These are phyloP conservation scores for Cytospora piceicola DNA, from an alignment of 2,329 filamentous ascomycete genomes.

Conservation along the genomic window DNA sequence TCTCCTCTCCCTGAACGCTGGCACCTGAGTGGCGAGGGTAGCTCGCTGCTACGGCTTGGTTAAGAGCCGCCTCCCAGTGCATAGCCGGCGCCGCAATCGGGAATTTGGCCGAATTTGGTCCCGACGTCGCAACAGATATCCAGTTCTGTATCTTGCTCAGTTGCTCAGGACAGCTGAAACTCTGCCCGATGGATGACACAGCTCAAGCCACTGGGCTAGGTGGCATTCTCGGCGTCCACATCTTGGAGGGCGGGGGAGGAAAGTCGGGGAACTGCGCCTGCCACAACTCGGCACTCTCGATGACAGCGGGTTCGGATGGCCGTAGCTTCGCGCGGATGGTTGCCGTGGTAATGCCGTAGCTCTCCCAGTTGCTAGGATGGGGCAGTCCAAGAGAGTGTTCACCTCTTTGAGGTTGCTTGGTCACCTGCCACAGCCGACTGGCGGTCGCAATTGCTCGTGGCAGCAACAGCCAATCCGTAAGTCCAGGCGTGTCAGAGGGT, in stretches of 20 bases:
- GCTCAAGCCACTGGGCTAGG: slow-evolving; percentile 6
- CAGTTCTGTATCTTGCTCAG: slow-evolving; percentile 33
- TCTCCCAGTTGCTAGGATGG: slow-evolving; percentile 31
- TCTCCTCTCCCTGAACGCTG: slow-evolving; percentile 1
- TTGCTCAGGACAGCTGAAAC: neutral
- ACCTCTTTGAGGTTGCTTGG: slow-evolving; percentile 5
- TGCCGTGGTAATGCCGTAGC: slow-evolving; percentile 22
- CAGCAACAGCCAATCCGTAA: slow-evolving; percentile 6
- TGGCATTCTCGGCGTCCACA: slow-evolving; percentile 15
- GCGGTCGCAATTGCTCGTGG: neutral
- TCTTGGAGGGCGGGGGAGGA: slow-evolving; percentile 6
- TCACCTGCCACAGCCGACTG: slow-evolving; percentile 23
- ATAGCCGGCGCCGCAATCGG: neutral
- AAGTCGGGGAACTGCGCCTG: slow-evolving; percentile 13
- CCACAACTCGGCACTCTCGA: slow-evolving; percentile 34
- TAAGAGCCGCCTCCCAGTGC: slow-evolving; percentile 46
- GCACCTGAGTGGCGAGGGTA: slow-evolving; percentile 16
- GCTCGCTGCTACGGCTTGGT: slow-evolving; percentile 31
- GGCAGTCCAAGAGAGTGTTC: slow-evolving; percentile 29
- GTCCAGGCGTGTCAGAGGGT: slow-evolving; percentile 6
- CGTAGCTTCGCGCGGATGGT: slow-evolving; percentile 32
- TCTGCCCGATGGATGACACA: neutral
- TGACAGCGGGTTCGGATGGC: slow-evolving; percentile 34
- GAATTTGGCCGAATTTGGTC: slow-evolving; percentile 31
- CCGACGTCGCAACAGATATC: slow-evolving; percentile 31